Conservation (phyloP, 2,329 filamentous ascomycete species). For the Magnaporthiopsis poae region DNA sequence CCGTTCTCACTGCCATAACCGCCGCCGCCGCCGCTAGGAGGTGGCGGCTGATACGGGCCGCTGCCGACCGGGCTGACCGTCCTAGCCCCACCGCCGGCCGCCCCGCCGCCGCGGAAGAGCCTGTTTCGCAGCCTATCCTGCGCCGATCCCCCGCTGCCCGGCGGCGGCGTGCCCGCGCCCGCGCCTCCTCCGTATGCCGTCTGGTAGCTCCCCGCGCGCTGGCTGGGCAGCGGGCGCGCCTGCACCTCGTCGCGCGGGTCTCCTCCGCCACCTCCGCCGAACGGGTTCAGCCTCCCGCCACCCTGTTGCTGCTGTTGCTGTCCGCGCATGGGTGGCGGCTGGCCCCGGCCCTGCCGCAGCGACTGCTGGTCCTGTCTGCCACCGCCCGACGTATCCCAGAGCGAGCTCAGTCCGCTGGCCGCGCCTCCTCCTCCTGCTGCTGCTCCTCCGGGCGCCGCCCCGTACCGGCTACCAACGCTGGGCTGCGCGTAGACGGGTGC, state of each 20-base stretch:
- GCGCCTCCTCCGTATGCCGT: slow-evolving; percentile 22
- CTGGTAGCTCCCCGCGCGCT: slow-evolving; percentile 68
- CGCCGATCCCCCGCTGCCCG: slow-evolving; percentile 45
- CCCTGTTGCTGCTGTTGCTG: slow-evolving; percentile 18
- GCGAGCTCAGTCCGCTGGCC: slow-evolving; percentile 38
- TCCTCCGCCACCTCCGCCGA: slow-evolving; percentile 14
- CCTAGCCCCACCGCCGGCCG: slow-evolving; percentile 35
- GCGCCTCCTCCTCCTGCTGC: slow-evolving; percentile 12
- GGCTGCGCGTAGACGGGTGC: slow-evolving; percentile 43
- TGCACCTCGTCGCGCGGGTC: slow-evolving; percentile 27
- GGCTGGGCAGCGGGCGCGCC: slow-evolving; percentile 58
- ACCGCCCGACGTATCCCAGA: slow-evolving; percentile 44
- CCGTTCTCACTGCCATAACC: too few species aligned
- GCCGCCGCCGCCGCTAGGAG: slow-evolving; percentile 8
- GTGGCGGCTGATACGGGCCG: slow-evolving; percentile 39
- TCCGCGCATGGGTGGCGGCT: slow-evolving; percentile 21
- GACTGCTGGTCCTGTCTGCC: slow-evolving; percentile 31
- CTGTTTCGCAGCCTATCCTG: slow-evolving; percentile 76
- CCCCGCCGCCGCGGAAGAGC: slow-evolving; percentile 62
- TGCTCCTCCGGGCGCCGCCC: slow-evolving; percentile 18
- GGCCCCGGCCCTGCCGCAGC: slow-evolving; percentile 33
- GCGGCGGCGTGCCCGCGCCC: slow-evolving; percentile 21
- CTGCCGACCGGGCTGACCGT: slow-evolving; percentile 43
- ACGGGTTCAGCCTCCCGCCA: slow-evolving; percentile 1
- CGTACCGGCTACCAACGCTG: slow-evolving; percentile 43